A percentile compares a stretch with the other conserved stretches of the same genome.
phyloP scores from a whole-genome alignment of 2,329 filamentous ascomycete genomes.

The Colletotrichum liaoningense region DNA sequence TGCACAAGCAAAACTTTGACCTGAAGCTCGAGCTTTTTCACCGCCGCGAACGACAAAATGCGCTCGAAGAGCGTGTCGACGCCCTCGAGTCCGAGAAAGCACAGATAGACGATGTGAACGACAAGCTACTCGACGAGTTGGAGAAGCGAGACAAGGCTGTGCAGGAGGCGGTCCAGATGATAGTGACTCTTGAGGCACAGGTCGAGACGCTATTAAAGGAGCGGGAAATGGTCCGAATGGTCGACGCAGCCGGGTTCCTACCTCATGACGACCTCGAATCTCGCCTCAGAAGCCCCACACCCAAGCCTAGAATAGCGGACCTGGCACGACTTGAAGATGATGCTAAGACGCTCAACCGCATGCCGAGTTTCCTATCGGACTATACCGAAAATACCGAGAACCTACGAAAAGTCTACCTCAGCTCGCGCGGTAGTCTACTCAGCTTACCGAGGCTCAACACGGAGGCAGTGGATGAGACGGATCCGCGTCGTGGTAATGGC shows the following conservation, averaged over 20 bases:
- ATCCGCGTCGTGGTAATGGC: slow-evolving; percentile 47
- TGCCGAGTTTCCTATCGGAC: slow-evolving; percentile 75
- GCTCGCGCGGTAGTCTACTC: slow-evolving; percentile 58
- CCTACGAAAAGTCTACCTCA: slow-evolving; percentile 69
- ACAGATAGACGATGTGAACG: slow-evolving; percentile 68
- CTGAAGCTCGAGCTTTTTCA: slow-evolving; percentile 80
- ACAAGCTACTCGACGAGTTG: slow-evolving; percentile 68
- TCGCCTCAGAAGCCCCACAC: slow-evolving; percentile 15
- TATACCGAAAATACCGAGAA: slow-evolving; percentile 69
- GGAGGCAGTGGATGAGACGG: slow-evolving; percentile 52
- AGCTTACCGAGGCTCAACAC: slow-evolving; percentile 60
- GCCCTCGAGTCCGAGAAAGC: slow-evolving; percentile 63
- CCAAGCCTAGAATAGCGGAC: slow-evolving; percentile 36
- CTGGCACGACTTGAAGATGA: slow-evolving; percentile 43
- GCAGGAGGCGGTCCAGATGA: slow-evolving; percentile 77
- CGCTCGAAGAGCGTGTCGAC: slow-evolving; percentile 68
- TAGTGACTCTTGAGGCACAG: slow-evolving; percentile 72
- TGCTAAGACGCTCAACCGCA: slow-evolving; percentile 58
- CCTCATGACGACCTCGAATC: slow-evolving; percentile 46
- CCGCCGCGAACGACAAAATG: slow-evolving; percentile 71
- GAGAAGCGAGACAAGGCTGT: slow-evolving; percentile 78
- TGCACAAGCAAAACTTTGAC: slow-evolving; percentile 83
- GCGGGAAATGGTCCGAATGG: slow-evolving; percentile 62
- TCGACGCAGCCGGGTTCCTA: slow-evolving; percentile 57
- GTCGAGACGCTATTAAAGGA: slow-evolving; percentile 66